phyloP scores from a whole-genome alignment of 257 asterid genomes.

The Rubia yunnanensis region DNA sequence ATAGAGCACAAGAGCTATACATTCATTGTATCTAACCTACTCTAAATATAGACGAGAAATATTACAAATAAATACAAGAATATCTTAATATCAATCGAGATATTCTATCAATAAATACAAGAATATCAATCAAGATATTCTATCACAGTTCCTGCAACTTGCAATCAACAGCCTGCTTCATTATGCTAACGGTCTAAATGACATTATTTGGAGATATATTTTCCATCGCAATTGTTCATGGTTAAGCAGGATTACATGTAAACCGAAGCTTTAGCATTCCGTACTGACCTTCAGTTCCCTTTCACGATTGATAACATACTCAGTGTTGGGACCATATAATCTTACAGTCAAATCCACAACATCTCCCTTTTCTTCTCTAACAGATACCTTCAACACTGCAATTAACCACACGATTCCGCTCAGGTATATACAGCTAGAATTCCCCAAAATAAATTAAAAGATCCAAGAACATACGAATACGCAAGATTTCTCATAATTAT shows the following conservation, averaged over 20 bases:
- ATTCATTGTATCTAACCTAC: no score
- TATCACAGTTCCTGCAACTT: no score
- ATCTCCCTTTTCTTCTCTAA: slow-evolving; percentile 42
- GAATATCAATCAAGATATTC: no score
- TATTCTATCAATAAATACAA: no score
- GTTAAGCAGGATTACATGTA: not conserved
- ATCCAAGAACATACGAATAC: not conserved
- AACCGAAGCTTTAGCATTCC: slow-evolving; percentile 2
- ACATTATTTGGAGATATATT: no score
- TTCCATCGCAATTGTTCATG: not conserved
- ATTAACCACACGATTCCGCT: slow-evolving; percentile 8
- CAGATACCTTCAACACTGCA: slow-evolving; percentile 85
- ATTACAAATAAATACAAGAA: no score
- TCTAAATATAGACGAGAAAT: no score
- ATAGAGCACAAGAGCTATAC: no score
- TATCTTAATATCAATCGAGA: no score
- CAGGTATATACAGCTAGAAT: not conserved
- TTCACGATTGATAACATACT: slow-evolving; percentile 80
- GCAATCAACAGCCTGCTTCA: no score
- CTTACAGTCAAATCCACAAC: slow-evolving; percentile 54
- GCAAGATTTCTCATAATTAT: not conserved
- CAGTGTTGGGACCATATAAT: slow-evolving; percentile 92
- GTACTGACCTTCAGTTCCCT: slow-evolving; percentile 69
- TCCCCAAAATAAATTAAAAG: not conserved
- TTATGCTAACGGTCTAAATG: no score